Percentiles rank a stretch among this genome's conserved stretches.
phyloP scores from a whole-genome alignment of 1,139 yeast species.

The Geotrichum europaeum region DNA sequence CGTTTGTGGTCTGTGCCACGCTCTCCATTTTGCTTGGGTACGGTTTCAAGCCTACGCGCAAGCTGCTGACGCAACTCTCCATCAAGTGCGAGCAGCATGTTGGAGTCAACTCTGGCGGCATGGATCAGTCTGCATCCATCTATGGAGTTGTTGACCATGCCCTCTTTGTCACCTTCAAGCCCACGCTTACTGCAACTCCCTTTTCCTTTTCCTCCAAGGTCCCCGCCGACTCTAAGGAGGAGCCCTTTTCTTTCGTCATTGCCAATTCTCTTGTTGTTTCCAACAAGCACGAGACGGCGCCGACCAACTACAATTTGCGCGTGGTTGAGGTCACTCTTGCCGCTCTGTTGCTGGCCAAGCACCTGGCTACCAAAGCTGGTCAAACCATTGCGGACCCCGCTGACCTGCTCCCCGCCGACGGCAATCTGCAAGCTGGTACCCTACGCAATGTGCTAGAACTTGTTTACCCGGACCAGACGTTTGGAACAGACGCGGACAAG shows the following conservation, averaged over 20 bases:
- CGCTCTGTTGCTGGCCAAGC: conserved; percentile 32
- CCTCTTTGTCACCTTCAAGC: conserved; percentile 56
- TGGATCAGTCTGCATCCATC: conserved; percentile 72
- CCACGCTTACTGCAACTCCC: conserved; percentile 52
- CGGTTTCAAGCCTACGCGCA: conserved; percentile 40
- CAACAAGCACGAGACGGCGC: conserved; percentile 66
- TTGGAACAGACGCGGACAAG: conserved; percentile 9
- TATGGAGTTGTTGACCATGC: conserved; percentile 61
- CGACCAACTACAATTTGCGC: conserved; percentile 60
- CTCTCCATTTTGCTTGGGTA: conserved; percentile 54
- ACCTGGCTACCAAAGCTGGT: conserved; percentile 40
- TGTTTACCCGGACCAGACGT: conserved; percentile 8
- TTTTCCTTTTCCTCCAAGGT: conserved; percentile 39
- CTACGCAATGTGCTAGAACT: conserved; percentile 59
- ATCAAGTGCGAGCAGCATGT: conserved; percentile 66
- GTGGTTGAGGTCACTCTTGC: conserved; percentile 19
- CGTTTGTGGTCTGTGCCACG: conserved; percentile 63
- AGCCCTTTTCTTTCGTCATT: conserved; percentile 51
- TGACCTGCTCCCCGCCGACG: conserved; percentile 41
- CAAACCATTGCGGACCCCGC: neutral
- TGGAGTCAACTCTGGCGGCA: conserved; percentile 72
- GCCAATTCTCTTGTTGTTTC: conserved; percentile 60
- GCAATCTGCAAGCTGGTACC: conserved; percentile 57
- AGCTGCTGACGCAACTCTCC: conserved; percentile 54
- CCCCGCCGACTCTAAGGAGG: conserved; percentile 21